Conservation (phyloP, 2,329 filamentous ascomycete genomes). For the Colletotrichum chrysophilum region DNA sequence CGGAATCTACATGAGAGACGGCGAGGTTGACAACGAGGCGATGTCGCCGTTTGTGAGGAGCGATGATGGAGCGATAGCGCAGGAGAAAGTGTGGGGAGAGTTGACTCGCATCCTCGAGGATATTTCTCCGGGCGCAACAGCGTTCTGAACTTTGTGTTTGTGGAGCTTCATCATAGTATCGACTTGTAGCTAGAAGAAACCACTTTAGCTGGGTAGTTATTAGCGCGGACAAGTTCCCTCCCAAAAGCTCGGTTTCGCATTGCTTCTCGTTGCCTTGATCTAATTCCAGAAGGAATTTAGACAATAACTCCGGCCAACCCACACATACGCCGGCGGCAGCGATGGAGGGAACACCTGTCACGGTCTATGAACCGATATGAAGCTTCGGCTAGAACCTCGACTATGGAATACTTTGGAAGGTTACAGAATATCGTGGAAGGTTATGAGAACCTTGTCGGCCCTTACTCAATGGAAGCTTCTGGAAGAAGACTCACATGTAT, state of each 20-base stretch:
- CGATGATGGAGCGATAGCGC: neutral
- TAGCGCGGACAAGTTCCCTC: too few species aligned
- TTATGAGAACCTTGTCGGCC: too few species aligned
- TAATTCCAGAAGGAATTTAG: accelerated
- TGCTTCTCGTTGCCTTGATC: neutral
- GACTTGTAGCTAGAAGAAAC: too few species aligned
- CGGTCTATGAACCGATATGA: too few species aligned
- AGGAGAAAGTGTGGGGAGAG: neutral
- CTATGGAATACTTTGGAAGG: too few species aligned
- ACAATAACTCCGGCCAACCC: neutral
- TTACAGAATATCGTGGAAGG: too few species aligned
- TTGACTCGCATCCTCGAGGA: neutral
- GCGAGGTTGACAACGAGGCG: neutral
- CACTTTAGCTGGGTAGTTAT: too few species aligned
- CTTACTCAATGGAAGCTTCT: too few species aligned
- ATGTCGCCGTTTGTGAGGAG: neutral
- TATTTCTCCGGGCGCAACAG: neutral
- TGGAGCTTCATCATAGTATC: too few species aligned
- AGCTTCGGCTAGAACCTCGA: too few species aligned
- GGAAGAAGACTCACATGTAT: too few species aligned
- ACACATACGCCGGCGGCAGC: neutral
- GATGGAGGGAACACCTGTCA: too few species aligned
- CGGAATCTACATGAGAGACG: neutral
- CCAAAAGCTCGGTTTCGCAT: neutral
- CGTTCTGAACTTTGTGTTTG: neutral